phyloP scores from a whole-genome alignment of 139 green algal species.

The Picochlorum sp. region DNA sequence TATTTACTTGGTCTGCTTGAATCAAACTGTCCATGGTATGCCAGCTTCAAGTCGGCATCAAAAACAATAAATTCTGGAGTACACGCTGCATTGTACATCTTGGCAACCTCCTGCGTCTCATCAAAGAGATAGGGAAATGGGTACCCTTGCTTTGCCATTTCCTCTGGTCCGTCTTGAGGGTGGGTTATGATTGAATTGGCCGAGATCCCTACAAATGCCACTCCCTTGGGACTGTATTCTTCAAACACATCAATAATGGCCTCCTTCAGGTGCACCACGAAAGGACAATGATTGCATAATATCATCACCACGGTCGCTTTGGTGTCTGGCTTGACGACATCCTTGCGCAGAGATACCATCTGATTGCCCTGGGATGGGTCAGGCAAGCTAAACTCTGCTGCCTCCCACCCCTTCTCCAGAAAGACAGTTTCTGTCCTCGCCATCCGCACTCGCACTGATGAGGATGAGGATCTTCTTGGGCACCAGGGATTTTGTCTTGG shows the following conservation, averaged over 20 bases:
- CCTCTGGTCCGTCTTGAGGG: conserved; percentile 50
- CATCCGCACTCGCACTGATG: too few species aligned
- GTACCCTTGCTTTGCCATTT: conserved; percentile 55
- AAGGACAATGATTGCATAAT: conserved; percentile 78
- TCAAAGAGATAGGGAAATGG: conserved; percentile 48
- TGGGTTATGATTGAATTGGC: conserved; percentile 48
- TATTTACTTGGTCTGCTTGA: conserved; percentile 31
- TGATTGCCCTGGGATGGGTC: conserved; percentile 50
- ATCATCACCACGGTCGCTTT: conserved; percentile 59
- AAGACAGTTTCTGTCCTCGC: too few species aligned
- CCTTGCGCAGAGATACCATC: conserved; percentile 44
- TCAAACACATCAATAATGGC: conserved; percentile 38
- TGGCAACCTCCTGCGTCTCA: conserved; percentile 69
- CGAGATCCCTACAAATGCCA: conserved; percentile 65
- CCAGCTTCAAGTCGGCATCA: conserved; percentile 39
- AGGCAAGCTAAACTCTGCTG: conserved; percentile 15
- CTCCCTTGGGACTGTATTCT: conserved; percentile 47
- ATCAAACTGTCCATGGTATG: conserved; percentile 78
- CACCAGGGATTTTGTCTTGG: too few species aligned
- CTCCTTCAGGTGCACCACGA: conserved; percentile 62
- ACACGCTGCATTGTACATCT: conserved; percentile 66
- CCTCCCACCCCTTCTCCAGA: too few species aligned
- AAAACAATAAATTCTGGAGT: conserved; percentile 74
- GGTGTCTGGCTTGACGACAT: conserved; percentile 28
- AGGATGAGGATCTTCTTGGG: too few species aligned